phyloP scores from a whole-genome alignment of 139 green algal species.

The Coelastrella sp. region DNA sequence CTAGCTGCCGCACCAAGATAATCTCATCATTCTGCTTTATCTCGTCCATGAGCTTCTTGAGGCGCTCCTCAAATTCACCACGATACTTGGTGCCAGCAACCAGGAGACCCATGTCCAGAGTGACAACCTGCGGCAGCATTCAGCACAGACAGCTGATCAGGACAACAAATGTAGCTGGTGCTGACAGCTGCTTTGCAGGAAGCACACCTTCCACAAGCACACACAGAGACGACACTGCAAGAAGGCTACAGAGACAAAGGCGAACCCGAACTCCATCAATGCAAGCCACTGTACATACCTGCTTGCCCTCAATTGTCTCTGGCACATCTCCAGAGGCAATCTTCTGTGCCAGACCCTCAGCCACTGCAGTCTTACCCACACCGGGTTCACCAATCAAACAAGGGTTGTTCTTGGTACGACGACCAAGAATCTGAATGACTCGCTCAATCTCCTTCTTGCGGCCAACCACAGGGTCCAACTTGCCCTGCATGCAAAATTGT shows the following conservation, averaged over 20 bases:
- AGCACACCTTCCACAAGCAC: neutral
- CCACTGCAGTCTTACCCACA: conserved; percentile 98
- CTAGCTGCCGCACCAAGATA: conserved; percentile 83
- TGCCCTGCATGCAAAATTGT: too few relatives aligned
- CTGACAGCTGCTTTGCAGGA: too few relatives aligned
- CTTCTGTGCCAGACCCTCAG: conserved; percentile 96
- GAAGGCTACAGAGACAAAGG: too few relatives aligned
- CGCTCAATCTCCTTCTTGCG: conserved; percentile 98
- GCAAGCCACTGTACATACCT: too few relatives aligned
- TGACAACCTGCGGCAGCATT: conserved; percentile 83
- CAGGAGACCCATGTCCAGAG: conserved; percentile 99
- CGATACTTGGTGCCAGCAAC: conserved; percentile 99
- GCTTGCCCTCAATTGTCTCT: conserved; percentile 99
- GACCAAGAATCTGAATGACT: conserved; percentile 98
- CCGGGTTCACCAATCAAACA: conserved; percentile 97
- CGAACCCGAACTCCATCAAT: too few relatives aligned
- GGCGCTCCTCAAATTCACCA: conserved; percentile 99
- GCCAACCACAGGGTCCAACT: conserved; percentile 97
- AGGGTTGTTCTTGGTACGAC: conserved; percentile 99
- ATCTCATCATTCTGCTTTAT: conserved; percentile 99
- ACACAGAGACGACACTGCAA: too few relatives aligned
- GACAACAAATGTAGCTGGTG: too few relatives aligned
- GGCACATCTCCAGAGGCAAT: conserved; percentile 96
- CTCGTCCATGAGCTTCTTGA: conserved; percentile 99
- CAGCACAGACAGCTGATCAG: neutral